Percentiles rank a stretch among this genome's conserved stretches.
These are phyloP conservation scores for Lactifluus pinguis DNA, from an alignment of 768 basidiomycete genomes.

Conservation along the genomic window DNA sequence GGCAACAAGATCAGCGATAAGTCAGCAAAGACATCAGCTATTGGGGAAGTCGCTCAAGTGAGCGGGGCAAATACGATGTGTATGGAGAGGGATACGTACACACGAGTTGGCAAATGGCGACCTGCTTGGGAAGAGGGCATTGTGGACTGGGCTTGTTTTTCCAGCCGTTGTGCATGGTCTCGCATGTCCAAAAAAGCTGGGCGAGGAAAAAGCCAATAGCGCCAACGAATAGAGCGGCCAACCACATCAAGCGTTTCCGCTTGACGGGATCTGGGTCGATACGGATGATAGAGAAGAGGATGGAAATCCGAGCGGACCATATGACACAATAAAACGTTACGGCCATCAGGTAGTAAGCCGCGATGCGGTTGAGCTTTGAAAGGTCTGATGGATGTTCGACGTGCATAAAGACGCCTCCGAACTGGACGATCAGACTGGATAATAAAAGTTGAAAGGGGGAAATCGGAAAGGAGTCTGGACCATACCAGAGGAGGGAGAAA, in stretches of 20 bases:
- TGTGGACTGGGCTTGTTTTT: constrained; percentile 29
- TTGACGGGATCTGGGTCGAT: constrained; percentile 34
- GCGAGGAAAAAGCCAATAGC: constrained; percentile 32
- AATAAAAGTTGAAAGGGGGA: neutral
- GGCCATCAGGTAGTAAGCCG: constrained; percentile 26
- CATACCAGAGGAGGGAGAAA: constrained; percentile 20
- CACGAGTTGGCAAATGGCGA: constrained; percentile 44
- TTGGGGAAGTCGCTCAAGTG: neutral
- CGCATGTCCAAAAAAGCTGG: constrained; percentile 41
- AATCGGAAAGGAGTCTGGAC: neutral
- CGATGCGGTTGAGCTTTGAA: constrained; percentile 19
- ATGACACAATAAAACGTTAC: constrained; percentile 23
- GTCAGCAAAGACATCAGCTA: constrained; percentile 43
- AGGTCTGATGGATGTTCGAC: constrained; percentile 18
- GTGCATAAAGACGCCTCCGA: constrained; percentile 24
- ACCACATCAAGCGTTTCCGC: constrained; percentile 11
- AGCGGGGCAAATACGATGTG: neutral
- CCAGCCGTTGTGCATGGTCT: constrained; percentile 31
- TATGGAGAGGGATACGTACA: constrained; percentile 30
- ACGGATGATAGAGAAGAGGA: constrained; percentile 46
- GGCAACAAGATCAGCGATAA: constrained; percentile 38
- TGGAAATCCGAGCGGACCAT: constrained; percentile 37
- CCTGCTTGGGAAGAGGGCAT: constrained; percentile 37
- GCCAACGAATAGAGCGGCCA: constrained; percentile 24
- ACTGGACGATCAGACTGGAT: constrained; percentile 19